Base-by-base conservation (phyloP, 2,329 filamentous ascomycete genomes). In the Ophiognomonia clavigignenti-juglandacearum region DNA sequence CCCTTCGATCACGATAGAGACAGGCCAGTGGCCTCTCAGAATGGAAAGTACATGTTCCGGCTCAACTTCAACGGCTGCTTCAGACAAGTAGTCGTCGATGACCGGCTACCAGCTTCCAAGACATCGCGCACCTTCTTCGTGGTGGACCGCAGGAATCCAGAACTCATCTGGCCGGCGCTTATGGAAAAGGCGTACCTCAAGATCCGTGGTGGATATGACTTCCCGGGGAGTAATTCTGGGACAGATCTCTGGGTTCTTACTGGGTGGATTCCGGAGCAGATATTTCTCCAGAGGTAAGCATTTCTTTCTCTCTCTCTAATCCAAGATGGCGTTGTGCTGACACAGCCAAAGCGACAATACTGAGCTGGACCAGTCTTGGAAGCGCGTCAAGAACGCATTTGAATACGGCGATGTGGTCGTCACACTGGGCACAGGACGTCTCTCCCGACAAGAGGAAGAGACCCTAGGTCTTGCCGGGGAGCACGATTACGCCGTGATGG, bases 131-230 rank as follows among this genome's bases (percentile, higher is more conserved):
- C 86, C 6, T 77, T 98, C 3, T 90, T 95, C 63, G 91, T 97
- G 9, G 78, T 95, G 38, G 92, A 97, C 58, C 80, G 89, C 29
- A 83, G 83, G 35, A 90, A 96, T 54, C 85, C 87, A 4, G 74
- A 70, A n/a, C 72, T 95, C 13, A 68, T 97, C 13, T 97, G 92
- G 90, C 93, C 93, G 6, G 90, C 92, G 2, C 73, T 98, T 4
- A 71, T 97, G 14, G 93, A 98, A 63, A 98, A 98, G 62, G 93
- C 93, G 0, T 98, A 98, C 57, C 72, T 98, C 2, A 98, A 97
- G 69, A 82, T 97, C 10, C 81, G 92, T 47, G 93, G 93, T 23
- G 93, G 93, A 27, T 98, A 98, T 63, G 91, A 98, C 60, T 98
- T 98, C 55, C 92, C 93, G 0, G 93, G 93, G 7, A 97, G 93